These are phyloP conservation scores for Dendrobium chrysotoxum DNA, from an alignment of 106 monocot genomes.

Conservation along the genomic window DNA sequence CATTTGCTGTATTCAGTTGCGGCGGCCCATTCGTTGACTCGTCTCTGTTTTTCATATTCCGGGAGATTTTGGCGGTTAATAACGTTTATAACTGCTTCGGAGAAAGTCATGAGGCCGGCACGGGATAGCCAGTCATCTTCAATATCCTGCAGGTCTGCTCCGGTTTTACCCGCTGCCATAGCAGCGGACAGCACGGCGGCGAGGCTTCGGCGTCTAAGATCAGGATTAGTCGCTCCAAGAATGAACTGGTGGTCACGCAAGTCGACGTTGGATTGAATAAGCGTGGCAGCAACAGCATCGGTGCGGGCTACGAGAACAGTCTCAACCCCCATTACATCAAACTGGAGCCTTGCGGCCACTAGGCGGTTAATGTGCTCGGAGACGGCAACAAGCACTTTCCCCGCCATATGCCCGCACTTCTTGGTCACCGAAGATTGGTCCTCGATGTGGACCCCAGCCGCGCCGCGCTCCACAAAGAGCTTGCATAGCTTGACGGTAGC, in stretches of 20 bases:
- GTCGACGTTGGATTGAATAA: constrained; percentile 91
- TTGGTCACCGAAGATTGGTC: constrained; percentile 90
- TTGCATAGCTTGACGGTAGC: constrained; percentile 96
- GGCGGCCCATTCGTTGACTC: constrained; percentile 41
- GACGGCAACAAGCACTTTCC: constrained; percentile 73
- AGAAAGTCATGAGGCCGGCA: constrained; percentile 73
- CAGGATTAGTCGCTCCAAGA: constrained; percentile 67
- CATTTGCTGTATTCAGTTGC: constrained; percentile 33
- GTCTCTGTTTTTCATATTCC: constrained; percentile 37
- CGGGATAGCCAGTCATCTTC: constrained; percentile 59
- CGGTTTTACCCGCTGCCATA: constrained; percentile 47
- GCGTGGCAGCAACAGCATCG: constrained; percentile 70
- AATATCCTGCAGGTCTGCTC: constrained; percentile 58
- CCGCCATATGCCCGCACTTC: constrained; percentile 99
- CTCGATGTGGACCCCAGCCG: constrained; percentile 87
- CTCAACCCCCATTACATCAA: constrained; percentile 90
- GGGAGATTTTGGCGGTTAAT: constrained; percentile 34
- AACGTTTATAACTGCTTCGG: constrained; percentile 44
- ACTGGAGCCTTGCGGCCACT: constrained; percentile 81
- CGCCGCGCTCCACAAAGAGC: constrained; percentile 93
- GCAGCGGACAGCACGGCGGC: constrained; percentile 41
- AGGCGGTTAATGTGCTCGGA: constrained; percentile 83
- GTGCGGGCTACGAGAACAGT: constrained; percentile 81
- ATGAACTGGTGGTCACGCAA: constrained; percentile 89
- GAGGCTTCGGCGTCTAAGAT: constrained; percentile 33